phyloP scores from a whole-genome alignment of 768 basidiomycete genomes.

The Agrocybe pediades region DNA sequence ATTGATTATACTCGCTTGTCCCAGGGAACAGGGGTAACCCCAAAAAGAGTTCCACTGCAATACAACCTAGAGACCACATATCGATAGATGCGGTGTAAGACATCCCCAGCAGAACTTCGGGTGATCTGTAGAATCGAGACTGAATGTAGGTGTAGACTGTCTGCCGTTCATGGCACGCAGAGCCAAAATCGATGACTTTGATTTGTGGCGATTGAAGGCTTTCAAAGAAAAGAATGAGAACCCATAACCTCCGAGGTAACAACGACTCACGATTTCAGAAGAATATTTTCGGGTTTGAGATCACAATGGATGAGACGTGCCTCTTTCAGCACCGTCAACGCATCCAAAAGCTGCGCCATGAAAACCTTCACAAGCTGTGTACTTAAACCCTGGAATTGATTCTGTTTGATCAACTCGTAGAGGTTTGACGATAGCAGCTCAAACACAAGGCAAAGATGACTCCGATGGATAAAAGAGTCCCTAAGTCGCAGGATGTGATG shows the following conservation, averaged over 20 bases:
- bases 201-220: slow-evolving; percentile 57
- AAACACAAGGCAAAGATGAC: slow-evolving; percentile 96
- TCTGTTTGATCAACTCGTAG: slow-evolving; percentile 99
- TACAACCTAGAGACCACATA: slow-evolving; percentile 99
- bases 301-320: slow-evolving; percentile 98
- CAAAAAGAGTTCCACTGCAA: slow-evolving; percentile 96
- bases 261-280: slow-evolving; percentile 82
- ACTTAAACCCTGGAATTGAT: slow-evolving; percentile 96
- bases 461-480: slow-evolving; percentile 96
- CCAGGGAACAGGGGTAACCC: slow-evolving; percentile 97
- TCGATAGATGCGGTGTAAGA: slow-evolving; percentile 95
- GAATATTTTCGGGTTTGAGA: slow-evolving; percentile 97
- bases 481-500: slow-evolving; percentile 95
- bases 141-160: slow-evolving; percentile 99
- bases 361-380: slow-evolving; percentile 99
- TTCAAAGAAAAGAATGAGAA: slow-evolving; percentile 1
- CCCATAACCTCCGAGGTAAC: slow-evolving; percentile 6
- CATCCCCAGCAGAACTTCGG: slow-evolving; percentile 94
- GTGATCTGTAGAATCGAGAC: slow-evolving; percentile 97
- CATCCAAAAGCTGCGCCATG: slow-evolving; percentile 92
- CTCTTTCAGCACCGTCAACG: slow-evolving; percentile 90
- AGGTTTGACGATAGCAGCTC: slow-evolving; percentile 96
- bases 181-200: slow-evolving; percentile 94
- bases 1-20: slow-evolving; percentile 98
- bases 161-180: slow-evolving; percentile 97